Evolutionary conservation across 139 green algal genomes (phyloP), one percentile per base, ranked within the genome.

Genomic region (Chlamydomonas sphaeroides): DNA sequence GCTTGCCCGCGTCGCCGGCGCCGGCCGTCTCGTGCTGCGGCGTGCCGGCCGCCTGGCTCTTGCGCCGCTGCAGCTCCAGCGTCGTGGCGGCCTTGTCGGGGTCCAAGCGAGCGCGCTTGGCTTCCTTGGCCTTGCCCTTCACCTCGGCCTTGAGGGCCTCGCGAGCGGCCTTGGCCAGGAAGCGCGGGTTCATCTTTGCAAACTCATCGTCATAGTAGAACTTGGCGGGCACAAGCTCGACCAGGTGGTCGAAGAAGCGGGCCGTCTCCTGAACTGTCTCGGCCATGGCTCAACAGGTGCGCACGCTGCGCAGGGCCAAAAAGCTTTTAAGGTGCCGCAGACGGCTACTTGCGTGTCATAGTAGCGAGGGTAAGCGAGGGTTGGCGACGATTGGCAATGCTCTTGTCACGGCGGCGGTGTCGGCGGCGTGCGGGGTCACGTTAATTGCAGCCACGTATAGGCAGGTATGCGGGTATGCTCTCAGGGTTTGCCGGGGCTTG

Each of bases 201-300:
- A 88, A 76, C 5, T 85, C 71, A 25, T 83, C 78, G 26, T 87
- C 79, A 48, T 92, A 84, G 59, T 95, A 96, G 76, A 88, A 88
- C 38, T 86, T 89, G 0, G 92, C 84, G 35, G 93, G 93, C 35
- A 97, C 91, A 1, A 94, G 70, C 38, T 95, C 92, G 1, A 93
- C 93, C 5, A 97, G 80, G 20, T 82, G 80, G 65, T 95, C 90
- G 74, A 97, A 97, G 78, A 95, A 97, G 10, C 82, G 78, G 26
- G 86, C 84, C 18, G 86, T 77, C 45, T 84, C 62, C 11, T 33
- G 17, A 0, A 89, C 32, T 10, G 48, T 41, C 6, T 15, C 23
- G 45, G 41, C 74, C 59, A 70, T 80, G n/a, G 26, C 56, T 63
- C n/a, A n/a, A n/a, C n/a, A n/a, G n/a, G n/a, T n/a, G n/a, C n/a